These are phyloP conservation scores for Tolypocladium album DNA, from an alignment of 2,329 filamentous ascomycete species.

Conservation along the genomic window DNA sequence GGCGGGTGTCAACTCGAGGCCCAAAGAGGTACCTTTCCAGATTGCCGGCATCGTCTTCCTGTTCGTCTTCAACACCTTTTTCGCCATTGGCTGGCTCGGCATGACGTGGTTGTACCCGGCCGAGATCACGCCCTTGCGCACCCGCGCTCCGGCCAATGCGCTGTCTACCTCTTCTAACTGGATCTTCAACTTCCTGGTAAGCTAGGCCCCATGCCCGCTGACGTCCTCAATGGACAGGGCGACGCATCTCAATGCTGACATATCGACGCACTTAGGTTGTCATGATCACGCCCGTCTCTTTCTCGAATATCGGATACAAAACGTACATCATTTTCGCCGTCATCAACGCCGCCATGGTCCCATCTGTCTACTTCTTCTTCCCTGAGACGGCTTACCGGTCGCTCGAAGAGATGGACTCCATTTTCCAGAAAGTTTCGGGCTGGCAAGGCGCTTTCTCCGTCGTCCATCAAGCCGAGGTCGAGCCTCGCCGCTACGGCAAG, in stretches of 20 bases:
- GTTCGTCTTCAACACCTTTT: constrained; percentile 50
- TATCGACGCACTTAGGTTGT: constrained; percentile 29
- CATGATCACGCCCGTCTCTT: constrained; percentile 50
- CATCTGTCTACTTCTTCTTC: constrained; percentile 50
- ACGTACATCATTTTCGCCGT: constrained; percentile 58
- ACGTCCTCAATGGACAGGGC: background rate
- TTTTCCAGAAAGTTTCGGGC: constrained; percentile 47
- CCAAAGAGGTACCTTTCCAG: constrained; percentile 36
- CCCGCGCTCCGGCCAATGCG: constrained; percentile 51
- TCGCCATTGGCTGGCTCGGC: constrained; percentile 48
- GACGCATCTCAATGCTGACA: background rate
- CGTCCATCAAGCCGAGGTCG: constrained; percentile 27
- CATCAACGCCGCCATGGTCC: constrained; percentile 51
- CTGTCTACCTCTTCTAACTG: constrained; percentile 44
- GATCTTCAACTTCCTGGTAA: constrained; percentile 50
- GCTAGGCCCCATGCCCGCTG: background rate
- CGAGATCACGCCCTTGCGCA: constrained; percentile 57
- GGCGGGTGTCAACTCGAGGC: constrained; percentile 41
- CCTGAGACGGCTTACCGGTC: constrained; percentile 54
- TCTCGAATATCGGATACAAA: constrained; percentile 44
- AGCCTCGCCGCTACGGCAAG: constrained; percentile 47
- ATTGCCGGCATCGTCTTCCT: constrained; percentile 55
- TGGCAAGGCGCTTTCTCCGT: constrained; percentile 22
- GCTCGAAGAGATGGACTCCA: constrained; percentile 56
- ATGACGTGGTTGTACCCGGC: constrained; percentile 55